phyloP scores from a whole-genome alignment of 2,329 filamentous ascomycete species.

The Alternaria longipes region DNA sequence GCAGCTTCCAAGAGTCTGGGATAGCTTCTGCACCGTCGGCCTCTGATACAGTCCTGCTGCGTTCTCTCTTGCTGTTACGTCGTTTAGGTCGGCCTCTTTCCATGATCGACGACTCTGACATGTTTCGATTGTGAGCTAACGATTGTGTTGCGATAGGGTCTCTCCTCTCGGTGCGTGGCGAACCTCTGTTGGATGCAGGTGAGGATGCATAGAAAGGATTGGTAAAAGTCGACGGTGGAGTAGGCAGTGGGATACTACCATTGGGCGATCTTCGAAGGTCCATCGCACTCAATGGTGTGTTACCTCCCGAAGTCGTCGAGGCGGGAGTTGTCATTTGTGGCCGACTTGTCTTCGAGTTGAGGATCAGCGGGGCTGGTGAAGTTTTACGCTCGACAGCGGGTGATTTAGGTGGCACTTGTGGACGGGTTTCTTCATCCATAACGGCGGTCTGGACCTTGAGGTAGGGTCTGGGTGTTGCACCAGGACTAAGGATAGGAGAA shows the following conservation, averaged over 20 bases:
- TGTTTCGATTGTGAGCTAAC: slow-evolving; percentile 44
- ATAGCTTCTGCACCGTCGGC: slow-evolving; percentile 35
- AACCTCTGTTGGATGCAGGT: slow-evolving; percentile 41
- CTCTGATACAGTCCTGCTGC: slow-evolving; percentile 48
- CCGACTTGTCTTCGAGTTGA: slow-evolving; percentile 44
- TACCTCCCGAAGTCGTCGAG: slow-evolving; percentile 34
- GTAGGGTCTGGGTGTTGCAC: slow-evolving; percentile 37
- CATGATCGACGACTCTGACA: slow-evolving; percentile 52
- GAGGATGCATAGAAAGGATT: slow-evolving; percentile 45
- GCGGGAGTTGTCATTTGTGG: slow-evolving; percentile 45
- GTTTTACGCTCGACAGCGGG: slow-evolving; percentile 45
- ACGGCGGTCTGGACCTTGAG: slow-evolving; percentile 46
- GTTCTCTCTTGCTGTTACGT: slow-evolving; percentile 43
- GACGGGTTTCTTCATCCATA: slow-evolving; percentile 33
- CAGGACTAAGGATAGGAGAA: slow-evolving; percentile 48
- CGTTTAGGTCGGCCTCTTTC: slow-evolving; percentile 50
- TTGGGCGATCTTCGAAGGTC: slow-evolving; percentile 48
- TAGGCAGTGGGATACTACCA: slow-evolving; percentile 34
- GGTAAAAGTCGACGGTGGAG: slow-evolving; percentile 44
- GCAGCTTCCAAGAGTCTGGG: slow-evolving; percentile 49
- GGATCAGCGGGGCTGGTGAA: slow-evolving; percentile 45
- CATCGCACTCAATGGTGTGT: slow-evolving; percentile 38
- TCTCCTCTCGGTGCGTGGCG: slow-evolving; percentile 44
- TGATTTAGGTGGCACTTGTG: slow-evolving; percentile 51
- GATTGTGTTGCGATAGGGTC: slow-evolving; percentile 37